Percentiles rank a stretch among this genome's conserved stretches.
phyloP scores from a whole-genome alignment of 2,329 filamentous ascomycete genomes.

The Apiospora kogelbergensis region DNA sequence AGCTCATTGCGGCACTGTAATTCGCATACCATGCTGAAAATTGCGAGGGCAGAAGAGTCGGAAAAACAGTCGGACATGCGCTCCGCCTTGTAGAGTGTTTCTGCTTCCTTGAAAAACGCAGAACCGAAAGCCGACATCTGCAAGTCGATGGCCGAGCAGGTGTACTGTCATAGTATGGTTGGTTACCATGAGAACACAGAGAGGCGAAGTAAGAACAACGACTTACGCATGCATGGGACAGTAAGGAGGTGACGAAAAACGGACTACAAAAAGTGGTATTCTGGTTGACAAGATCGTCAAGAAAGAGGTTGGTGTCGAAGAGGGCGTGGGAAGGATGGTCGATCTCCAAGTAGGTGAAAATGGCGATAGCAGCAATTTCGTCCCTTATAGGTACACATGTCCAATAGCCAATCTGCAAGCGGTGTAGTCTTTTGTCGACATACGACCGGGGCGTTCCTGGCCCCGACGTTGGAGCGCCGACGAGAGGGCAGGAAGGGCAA shows the following conservation, averaged over 20 bases:
- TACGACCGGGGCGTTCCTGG: not conserved
- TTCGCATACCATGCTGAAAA: not conserved
- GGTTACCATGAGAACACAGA: not conserved
- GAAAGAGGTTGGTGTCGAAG: constrained; percentile 21
- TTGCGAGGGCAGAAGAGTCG: not conserved
- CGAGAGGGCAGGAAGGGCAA: too few species aligned
- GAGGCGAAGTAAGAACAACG: too few species aligned
- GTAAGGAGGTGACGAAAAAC: constrained; percentile 17
- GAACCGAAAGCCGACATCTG: not conserved
- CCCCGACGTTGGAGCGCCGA: not conserved
- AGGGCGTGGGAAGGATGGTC: constrained; percentile 18
- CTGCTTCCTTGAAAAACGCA: not conserved
- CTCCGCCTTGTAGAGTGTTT: not conserved
- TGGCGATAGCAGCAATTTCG: constrained; percentile 11
- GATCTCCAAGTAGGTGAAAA: constrained; percentile 15
- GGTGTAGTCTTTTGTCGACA: constrained; percentile 13
- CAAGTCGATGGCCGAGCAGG: not conserved
- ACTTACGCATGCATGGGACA: constrained; percentile 19
- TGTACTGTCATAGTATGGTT: not conserved
- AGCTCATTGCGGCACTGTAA: not conserved
- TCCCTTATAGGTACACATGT: constrained; percentile 13
- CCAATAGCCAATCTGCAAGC: constrained; percentile 16
- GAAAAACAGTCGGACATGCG: not conserved
- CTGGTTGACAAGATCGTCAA: constrained; percentile 16
- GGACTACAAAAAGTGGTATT: constrained; percentile 18